Conservation (phyloP, 1,284 basidiomycete species). For the Volvariella surrecta region DNA sequence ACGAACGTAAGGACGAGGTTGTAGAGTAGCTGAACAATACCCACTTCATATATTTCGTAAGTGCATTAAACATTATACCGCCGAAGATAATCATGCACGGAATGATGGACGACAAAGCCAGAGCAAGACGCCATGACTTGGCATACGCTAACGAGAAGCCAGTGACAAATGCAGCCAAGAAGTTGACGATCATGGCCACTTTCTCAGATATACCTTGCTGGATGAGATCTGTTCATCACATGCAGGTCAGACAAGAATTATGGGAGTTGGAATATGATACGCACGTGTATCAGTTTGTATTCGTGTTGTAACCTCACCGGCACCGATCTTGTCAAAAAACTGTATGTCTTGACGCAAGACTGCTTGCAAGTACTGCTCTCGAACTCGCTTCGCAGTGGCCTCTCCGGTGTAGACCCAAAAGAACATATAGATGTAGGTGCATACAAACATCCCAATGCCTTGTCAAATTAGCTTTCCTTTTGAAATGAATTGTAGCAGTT, state of each 20-base stretch:
- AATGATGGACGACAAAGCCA: slow-evolving; percentile 82
- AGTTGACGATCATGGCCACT: slow-evolving; percentile 60
- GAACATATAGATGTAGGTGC: slow-evolving; percentile 75
- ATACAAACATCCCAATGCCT: slow-evolving; percentile 64
- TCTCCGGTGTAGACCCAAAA: slow-evolving; percentile 89
- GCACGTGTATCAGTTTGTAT: slow-evolving; percentile 87
- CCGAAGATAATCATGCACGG: slow-evolving; percentile 83
- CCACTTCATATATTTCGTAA: slow-evolving; percentile 65
- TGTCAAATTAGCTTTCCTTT: slow-evolving; percentile 2
- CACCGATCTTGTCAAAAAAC: slow-evolving; percentile 90
- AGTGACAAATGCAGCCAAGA: slow-evolving; percentile 62
- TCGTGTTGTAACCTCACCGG: slow-evolving; percentile 92
- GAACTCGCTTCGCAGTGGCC: slow-evolving; percentile 76
- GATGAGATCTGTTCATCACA: slow-evolving; percentile 50
- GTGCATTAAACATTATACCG: slow-evolving; percentile 70
- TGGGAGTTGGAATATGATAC: slow-evolving; percentile 15
- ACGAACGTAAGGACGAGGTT: neutral
- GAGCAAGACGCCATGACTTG: slow-evolving; percentile 78
- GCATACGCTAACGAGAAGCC: slow-evolving; percentile 73
- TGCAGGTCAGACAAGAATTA: slow-evolving; percentile 2
- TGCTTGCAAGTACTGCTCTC: slow-evolving; percentile 68
- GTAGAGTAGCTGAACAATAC: slow-evolving; percentile 19
- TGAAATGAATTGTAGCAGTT: neutral
- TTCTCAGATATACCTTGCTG: slow-evolving; percentile 90
- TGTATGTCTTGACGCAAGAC: slow-evolving; percentile 81